phyloP scores from a whole-genome alignment of 2,329 filamentous ascomycete species.

The Diaporthe citri region DNA sequence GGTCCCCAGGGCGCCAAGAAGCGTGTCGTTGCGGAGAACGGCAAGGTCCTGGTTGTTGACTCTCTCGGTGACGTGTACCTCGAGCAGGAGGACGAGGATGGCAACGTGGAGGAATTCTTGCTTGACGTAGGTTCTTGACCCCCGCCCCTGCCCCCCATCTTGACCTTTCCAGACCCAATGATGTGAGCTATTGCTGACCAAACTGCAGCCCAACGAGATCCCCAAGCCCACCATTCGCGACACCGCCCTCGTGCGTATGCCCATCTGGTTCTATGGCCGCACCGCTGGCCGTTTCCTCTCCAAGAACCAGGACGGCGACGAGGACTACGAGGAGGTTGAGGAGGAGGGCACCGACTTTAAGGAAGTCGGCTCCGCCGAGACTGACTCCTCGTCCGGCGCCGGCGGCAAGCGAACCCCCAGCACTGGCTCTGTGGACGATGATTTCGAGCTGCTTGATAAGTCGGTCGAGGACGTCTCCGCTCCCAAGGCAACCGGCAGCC shows the following conservation, averaged over 20 bases:
- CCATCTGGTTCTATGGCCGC: constrained; percentile 76
- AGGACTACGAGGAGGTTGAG: constrained; percentile 52
- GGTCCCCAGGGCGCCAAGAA: constrained; percentile 84
- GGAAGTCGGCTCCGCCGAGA: constrained; percentile 50
- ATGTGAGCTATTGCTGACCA: constrained; percentile 34
- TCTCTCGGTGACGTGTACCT: constrained; percentile 92
- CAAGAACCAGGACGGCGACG: constrained; percentile 50
- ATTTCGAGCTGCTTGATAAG: constrained; percentile 75
- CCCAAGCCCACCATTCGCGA: constrained; percentile 81
- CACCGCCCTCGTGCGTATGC: constrained; percentile 85
- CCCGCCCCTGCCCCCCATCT: no score
- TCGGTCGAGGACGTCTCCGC: constrained; percentile 66
- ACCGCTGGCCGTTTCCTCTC: constrained; percentile 64
- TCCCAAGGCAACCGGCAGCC: constrained; percentile 62
- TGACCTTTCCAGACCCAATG: no score
- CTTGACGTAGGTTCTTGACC: constrained; percentile 84
- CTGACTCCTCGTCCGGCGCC: constrained; percentile 60
- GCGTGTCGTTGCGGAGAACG: constrained; percentile 92
- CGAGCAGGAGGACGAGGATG: constrained; percentile 92
- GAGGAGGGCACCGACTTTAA: constrained; percentile 46
- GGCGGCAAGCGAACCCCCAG: constrained; percentile 63
- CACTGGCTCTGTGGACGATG: constrained; percentile 69
- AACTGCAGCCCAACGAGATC: constrained; percentile 79
- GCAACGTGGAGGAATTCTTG: constrained; percentile 83
- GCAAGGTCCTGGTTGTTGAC: constrained; percentile 94